A percentile compares a stretch with the other conserved stretches of the same genome.
These are phyloP conservation scores for Dactylonectria macrodidyma DNA, from an alignment of 2,329 filamentous ascomycete species.

Conservation along the genomic window DNA sequence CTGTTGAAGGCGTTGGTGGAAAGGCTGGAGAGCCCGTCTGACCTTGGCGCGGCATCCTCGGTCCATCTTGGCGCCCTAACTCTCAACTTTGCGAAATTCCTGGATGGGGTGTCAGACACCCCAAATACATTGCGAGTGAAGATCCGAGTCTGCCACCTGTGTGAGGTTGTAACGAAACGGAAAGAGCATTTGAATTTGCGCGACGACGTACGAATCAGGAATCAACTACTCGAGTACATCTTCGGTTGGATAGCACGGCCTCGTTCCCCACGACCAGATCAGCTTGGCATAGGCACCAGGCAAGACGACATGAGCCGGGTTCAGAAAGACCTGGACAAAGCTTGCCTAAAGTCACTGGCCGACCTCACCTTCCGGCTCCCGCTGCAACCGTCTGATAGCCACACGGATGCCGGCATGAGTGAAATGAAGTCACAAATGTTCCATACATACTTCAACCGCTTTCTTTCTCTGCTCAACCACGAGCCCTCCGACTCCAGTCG, in stretches of 20 bases:
- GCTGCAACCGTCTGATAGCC: slow-evolving; percentile 75
- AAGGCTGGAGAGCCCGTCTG: slow-evolving; percentile 73
- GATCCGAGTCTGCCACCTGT: slow-evolving; percentile 78
- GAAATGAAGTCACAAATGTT: slow-evolving; percentile 81
- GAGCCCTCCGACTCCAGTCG: slow-evolving; percentile 62
- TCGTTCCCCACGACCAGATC: slow-evolving; percentile 64
- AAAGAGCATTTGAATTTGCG: slow-evolving; percentile 79
- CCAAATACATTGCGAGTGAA: slow-evolving; percentile 73
- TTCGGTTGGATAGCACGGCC: slow-evolving; percentile 78
- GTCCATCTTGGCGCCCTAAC: slow-evolving; percentile 76
- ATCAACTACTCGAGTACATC: slow-evolving; percentile 77
- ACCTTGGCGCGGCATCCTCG: slow-evolving; percentile 73
- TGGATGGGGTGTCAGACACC: slow-evolving; percentile 71
- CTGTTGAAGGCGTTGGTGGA: slow-evolving; percentile 76
- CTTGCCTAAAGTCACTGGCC: slow-evolving; percentile 75
- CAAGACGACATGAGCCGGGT: slow-evolving; percentile 71
- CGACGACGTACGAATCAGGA: slow-evolving; percentile 78
- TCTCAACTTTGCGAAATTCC: slow-evolving; percentile 77
- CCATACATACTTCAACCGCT: slow-evolving; percentile 79
- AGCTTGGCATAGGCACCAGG: slow-evolving; percentile 57
- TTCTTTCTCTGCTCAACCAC: slow-evolving; percentile 75
- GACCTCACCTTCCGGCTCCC: slow-evolving; percentile 77
- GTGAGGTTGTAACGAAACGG: slow-evolving; percentile 74
- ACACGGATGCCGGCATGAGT: slow-evolving; percentile 76
- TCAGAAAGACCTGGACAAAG: slow-evolving; percentile 76